phyloP scores from a whole-genome alignment of 768 basidiomycete species.

The Epithele typhae region DNA sequence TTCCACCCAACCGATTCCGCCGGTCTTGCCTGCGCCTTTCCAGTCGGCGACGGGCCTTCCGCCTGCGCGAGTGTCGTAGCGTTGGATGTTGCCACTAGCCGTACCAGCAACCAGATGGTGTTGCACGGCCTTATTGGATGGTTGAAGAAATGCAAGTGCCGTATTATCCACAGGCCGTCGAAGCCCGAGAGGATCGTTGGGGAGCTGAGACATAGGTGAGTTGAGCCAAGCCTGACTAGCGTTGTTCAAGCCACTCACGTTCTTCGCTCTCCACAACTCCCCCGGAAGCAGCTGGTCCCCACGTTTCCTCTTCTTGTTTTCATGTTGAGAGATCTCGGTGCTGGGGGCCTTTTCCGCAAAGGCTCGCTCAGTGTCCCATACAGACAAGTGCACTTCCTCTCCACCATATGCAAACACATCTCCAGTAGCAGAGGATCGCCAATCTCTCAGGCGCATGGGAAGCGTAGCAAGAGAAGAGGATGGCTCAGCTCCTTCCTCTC shows the following conservation, averaged over 20 bases:
- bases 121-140: conserved; percentile 29
- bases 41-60: conserved; percentile 68
- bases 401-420: conserved; percentile 76
- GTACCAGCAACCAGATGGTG: conserved; percentile 69
- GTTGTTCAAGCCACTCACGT: conserved; percentile 40
- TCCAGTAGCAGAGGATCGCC: conserved; percentile 51
- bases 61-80: conserved; percentile 72
- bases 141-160: conserved; percentile 54
- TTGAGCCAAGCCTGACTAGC: too few relatives aligned
- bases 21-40: conserved; percentile 52
- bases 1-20: conserved; percentile 57
- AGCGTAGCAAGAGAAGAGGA: conserved; percentile 36
- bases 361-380: conserved; percentile 72
- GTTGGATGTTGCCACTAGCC: conserved; percentile 64
- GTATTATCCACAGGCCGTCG: conserved; percentile 79
- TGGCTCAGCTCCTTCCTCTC: conserved; percentile 21
- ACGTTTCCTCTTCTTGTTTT: conserved; percentile 55
- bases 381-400: conserved; percentile 78
- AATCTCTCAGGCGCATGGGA: conserved; percentile 66
- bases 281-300: conserved; percentile 55
- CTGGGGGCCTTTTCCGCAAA: conserved; percentile 27
- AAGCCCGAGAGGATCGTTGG: conserved; percentile 71
- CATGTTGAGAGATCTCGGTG: conserved; percentile 8
- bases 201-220: conserved; percentile 49
- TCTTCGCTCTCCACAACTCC: conserved; percentile 84